Evolutionary conservation across 495 filamentous ascomycete genomes (phyloP).

Genomic region (Podospora sp.): DNA sequence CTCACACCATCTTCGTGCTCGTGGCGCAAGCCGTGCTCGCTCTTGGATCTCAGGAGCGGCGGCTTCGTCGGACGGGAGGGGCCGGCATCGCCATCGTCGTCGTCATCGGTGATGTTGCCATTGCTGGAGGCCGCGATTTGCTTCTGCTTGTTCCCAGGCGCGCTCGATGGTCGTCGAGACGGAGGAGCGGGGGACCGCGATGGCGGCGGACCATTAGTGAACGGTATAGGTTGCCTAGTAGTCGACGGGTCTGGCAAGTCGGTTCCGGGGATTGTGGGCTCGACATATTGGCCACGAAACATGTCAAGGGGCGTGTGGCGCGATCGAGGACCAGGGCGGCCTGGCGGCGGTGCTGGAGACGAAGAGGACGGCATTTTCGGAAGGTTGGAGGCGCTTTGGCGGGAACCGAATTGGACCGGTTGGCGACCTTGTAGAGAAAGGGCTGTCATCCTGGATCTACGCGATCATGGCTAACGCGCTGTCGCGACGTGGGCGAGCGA

Average conservation of each 20-base stretch:
- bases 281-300: constrained; percentile 28
- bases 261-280: constrained; percentile 23
- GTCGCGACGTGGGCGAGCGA: not conserved
- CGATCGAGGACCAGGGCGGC: constrained; percentile 18
- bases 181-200: constrained; percentile 20
- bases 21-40: constrained; percentile 63
- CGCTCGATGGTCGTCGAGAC: constrained; percentile 37
- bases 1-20: constrained; percentile 46
- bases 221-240: constrained; percentile 3
- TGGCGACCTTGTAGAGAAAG: constrained; percentile 29
- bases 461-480: constrained; percentile 25
- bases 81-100: constrained; percentile 30
- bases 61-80: constrained; percentile 51
- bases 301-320: constrained; percentile 28
- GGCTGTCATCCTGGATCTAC: constrained; percentile 36
- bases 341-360: constrained; percentile 24
- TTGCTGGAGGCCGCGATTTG: constrained; percentile 5
- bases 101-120: constrained; percentile 22
- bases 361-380: constrained; percentile 20
- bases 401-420: constrained; percentile 22
- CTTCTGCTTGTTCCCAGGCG: constrained; percentile 32
- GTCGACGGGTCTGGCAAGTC: constrained; percentile 8
- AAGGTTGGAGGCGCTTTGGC: constrained; percentile 22
- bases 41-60: constrained; percentile 67
- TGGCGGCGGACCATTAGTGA: constrained; percentile 18